These are phyloP conservation scores for Fusarium acutatum DNA, from an alignment of 2,329 filamentous ascomycete genomes.

Conservation along the genomic window DNA sequence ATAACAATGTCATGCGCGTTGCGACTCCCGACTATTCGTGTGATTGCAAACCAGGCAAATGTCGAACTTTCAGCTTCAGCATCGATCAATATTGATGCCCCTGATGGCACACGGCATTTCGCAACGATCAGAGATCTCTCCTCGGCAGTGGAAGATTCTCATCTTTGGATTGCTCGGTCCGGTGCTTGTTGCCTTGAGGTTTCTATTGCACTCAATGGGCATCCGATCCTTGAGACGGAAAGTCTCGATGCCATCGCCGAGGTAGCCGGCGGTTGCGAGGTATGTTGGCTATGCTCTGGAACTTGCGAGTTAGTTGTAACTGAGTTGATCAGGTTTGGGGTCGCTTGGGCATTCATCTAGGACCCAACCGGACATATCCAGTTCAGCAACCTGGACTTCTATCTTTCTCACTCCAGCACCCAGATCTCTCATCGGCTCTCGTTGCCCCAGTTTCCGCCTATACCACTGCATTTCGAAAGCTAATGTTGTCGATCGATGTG, in stretches of 20 bases:
- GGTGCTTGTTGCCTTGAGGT: conserved; percentile 44
- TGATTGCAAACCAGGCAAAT: conserved; percentile 32
- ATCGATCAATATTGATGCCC: conserved; percentile 42
- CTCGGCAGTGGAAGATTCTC: conserved; percentile 23
- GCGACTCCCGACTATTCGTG: conserved; percentile 38
- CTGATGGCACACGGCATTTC: conserved; percentile 5
- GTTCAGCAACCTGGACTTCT: conserved; percentile 30
- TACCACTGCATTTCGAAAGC: conserved; percentile 40
- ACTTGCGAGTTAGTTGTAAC: not conserved
- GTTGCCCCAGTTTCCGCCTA: conserved; percentile 39
- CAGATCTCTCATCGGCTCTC: conserved; percentile 45
- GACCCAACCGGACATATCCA: conserved; percentile 10
- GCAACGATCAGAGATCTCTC: conserved; percentile 38
- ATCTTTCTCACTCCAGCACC: conserved; percentile 50
- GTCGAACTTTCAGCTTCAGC: conserved; percentile 39
- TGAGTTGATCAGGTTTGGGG: conserved; percentile 43
- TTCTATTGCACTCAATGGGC: conserved; percentile 35
- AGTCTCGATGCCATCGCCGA: conserved; percentile 18
- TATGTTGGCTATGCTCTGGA: conserved; percentile 8
- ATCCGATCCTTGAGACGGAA: conserved; percentile 14
- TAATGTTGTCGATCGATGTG: conserved; percentile 41
- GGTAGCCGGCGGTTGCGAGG: conserved; percentile 40
- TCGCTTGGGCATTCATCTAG: conserved; percentile 43
- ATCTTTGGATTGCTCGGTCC: conserved; percentile 47
- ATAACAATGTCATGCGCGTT: conserved; percentile 20